Conservation (phyloP, 345 rosid species). For the Arabidopsis arenosa region DNA sequence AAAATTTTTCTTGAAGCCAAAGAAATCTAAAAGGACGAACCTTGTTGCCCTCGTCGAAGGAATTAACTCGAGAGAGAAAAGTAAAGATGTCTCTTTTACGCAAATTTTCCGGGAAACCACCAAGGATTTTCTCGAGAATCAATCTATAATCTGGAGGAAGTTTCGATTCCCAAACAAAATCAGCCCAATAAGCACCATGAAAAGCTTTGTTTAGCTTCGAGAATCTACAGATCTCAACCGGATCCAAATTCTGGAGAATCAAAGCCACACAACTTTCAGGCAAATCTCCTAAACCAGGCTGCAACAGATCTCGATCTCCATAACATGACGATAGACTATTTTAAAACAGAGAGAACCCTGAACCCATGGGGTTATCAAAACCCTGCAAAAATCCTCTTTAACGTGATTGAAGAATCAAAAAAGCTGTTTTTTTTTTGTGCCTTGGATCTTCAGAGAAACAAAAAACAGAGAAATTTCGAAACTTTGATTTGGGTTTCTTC, state of each 20-base stretch:
- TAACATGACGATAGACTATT: slow-evolving; percentile 38
- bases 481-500: slow-evolving; percentile 33
- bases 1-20: background rate
- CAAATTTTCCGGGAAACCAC: slow-evolving; percentile 49
- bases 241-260: slow-evolving; percentile 69
- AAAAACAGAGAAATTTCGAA: background rate
- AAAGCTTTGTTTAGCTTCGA: slow-evolving; percentile 76
- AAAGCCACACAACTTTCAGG: slow-evolving; percentile 87
- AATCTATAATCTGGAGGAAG: slow-evolving; percentile 68
- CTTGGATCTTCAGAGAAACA: slow-evolving; percentile 4
- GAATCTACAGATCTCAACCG: slow-evolving; percentile 81
- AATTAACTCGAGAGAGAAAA: slow-evolving; percentile 62
- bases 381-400: slow-evolving; percentile 4
- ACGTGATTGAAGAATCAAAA: slow-evolving; percentile 5
- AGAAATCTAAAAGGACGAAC: slow-evolving; percentile 46
- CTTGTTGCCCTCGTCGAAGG: slow-evolving; percentile 80
- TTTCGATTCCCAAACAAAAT: slow-evolving; percentile 93
- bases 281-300: slow-evolving; percentile 69
- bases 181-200: slow-evolving; percentile 93
- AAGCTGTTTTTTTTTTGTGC: background rate
- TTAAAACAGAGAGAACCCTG: slow-evolving; percentile 52
- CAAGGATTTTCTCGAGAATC: slow-evolving; percentile 61
- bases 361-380: slow-evolving; percentile 60
- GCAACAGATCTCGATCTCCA: slow-evolving; percentile 31
- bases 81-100: slow-evolving; percentile 73